Conservation (phyloP, 306 rosid genomes). For the Vicia faba region DNA sequence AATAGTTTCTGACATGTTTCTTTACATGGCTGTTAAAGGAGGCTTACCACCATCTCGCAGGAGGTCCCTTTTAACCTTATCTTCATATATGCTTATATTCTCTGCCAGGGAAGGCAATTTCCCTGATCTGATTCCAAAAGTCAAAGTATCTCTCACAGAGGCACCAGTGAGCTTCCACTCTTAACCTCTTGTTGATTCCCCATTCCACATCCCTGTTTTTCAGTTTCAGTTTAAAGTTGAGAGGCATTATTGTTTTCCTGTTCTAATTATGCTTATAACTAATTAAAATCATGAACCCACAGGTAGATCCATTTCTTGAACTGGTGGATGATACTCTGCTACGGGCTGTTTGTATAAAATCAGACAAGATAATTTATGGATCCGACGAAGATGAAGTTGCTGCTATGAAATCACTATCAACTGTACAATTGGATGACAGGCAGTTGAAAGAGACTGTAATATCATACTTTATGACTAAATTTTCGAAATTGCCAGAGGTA, state of each 20-base stretch:
- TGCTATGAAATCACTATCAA: constrained; percentile 65
- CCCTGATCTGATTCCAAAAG: constrained; percentile 66
- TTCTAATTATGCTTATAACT: constrained; percentile 25
- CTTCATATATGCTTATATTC: constrained; percentile 83
- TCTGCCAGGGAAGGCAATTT: constrained; percentile 75
- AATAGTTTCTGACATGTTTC: constrained; percentile 42
- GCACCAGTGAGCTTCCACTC: constrained; percentile 52
- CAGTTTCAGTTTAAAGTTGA: constrained; percentile 25
- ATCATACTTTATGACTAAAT: constrained; percentile 66
- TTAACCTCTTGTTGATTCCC: constrained; percentile 27
- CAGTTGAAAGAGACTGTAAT: constrained; percentile 68
- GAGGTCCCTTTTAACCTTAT: constrained; percentile 89
- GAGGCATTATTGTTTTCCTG: constrained; percentile 1
- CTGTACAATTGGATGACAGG: constrained; percentile 56
- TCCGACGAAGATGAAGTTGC: constrained; percentile 74
- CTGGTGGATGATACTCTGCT: constrained; percentile 66
- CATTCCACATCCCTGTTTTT: constrained; percentile 23
- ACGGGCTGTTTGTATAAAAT: constrained; percentile 57
- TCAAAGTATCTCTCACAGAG: constrained; percentile 67
- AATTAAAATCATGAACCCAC: constrained; percentile 39
- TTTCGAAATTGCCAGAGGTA: constrained; percentile 73
- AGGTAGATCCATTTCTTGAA: constrained; percentile 92
- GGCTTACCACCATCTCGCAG: constrained; percentile 79
- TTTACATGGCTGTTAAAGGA: constrained; percentile 54
- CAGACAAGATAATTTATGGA: constrained; percentile 53